These are phyloP conservation scores for Dillenia turbinata DNA, from an alignment of 164 flowering plant species.

Conservation along the genomic window DNA sequence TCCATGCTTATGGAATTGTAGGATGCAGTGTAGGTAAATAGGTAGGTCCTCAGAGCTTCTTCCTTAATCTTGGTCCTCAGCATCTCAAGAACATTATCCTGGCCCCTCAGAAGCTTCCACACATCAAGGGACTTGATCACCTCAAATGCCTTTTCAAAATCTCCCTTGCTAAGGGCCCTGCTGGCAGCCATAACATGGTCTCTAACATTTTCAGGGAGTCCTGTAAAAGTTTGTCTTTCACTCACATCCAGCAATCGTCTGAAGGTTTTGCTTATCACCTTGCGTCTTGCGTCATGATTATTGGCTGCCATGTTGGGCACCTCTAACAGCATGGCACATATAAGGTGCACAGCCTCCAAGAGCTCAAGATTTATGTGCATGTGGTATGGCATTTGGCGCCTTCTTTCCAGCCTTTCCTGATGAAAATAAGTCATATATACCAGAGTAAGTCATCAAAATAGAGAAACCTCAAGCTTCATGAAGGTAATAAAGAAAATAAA, in stretches of 20 bases:
- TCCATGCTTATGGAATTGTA: conserved; percentile 70
- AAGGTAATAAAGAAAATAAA: neutral
- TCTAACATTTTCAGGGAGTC: conserved; percentile 92
- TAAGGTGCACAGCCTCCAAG: conserved; percentile 82
- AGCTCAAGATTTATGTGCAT: conserved; percentile 99
- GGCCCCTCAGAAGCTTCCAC: conserved; percentile 72
- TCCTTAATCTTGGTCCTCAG: conserved; percentile 81
- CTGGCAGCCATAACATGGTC: conserved; percentile 96
- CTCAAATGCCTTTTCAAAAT: conserved; percentile 63
- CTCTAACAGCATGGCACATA: conserved; percentile 95
- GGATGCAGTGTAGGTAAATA: conserved; percentile 63
- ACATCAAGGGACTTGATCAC: conserved; percentile 70
- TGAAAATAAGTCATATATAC: conserved; percentile 1
- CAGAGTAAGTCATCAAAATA: neutral
- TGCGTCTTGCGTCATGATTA: conserved; percentile 65
- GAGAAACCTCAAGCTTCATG: neutral
- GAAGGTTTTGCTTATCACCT: conserved; percentile 84
- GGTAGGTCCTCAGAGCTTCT: conserved; percentile 85
- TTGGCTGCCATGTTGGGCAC: conserved; percentile 95
- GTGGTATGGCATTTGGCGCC: conserved; percentile 97
- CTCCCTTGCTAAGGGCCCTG: conserved; percentile 76
- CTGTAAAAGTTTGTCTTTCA: conserved; percentile 83
- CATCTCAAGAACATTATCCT: conserved; percentile 71
- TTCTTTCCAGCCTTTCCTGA: conserved; percentile 91
- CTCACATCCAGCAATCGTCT: conserved; percentile 75